Evolutionary conservation across 202 grass and related monocot genomes (phyloP), one percentile per base, ranked within the genome.

Genomic region (Zizania palustris): DNA sequence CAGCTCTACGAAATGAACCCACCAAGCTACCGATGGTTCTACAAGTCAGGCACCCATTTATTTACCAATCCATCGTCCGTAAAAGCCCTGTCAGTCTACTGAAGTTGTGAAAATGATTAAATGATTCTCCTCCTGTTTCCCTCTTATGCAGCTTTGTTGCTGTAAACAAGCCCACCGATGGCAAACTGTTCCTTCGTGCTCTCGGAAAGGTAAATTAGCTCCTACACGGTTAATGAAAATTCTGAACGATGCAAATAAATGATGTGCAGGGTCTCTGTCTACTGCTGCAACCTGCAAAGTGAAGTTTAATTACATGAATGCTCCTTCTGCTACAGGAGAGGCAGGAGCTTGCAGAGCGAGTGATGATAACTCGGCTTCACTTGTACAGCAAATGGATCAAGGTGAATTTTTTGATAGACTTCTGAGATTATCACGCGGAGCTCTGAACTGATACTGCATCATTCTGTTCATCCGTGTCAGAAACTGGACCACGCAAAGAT

Each of bases 1-100:
- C 96, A 98, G 83, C 87, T 98, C 39, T 95, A 98, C 79, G 96
- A 98, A 82, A 85, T 98, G 96, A 98, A 98, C 45, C 96, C 96
- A 45, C 89, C 87, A 44, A 98, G 75, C 82, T 98, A 98, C 71
- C 80, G 85, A 3, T 98, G 96, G 91, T 85, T 98, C 34, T 89
- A 92, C 58, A 90, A 95, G 96, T 98, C 88, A 57, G 57, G 37
- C 5, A 13, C 14, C 18, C 56, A 65, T n/a, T 10, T 12, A 13
- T 20, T 59, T 6, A 44, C 16, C 11, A 20, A 34, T 22, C 16
- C 22, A 53, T 44, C 11, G n/a, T n/a, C n/a, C n/a, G n/a, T n/a
- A n/a, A n/a, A n/a, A n/a, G n/a, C n/a, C n/a, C n/a, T n/a, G n/a
- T n/a, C n/a, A n/a, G n/a, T n/a, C n/a, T n/a, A n/a, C n/a, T n/a